Evolutionary conservation across 768 basidiomycete species (phyloP), one percentile per base, ranked within the genome.

Genomic region (Mrakia frigida): DNA sequence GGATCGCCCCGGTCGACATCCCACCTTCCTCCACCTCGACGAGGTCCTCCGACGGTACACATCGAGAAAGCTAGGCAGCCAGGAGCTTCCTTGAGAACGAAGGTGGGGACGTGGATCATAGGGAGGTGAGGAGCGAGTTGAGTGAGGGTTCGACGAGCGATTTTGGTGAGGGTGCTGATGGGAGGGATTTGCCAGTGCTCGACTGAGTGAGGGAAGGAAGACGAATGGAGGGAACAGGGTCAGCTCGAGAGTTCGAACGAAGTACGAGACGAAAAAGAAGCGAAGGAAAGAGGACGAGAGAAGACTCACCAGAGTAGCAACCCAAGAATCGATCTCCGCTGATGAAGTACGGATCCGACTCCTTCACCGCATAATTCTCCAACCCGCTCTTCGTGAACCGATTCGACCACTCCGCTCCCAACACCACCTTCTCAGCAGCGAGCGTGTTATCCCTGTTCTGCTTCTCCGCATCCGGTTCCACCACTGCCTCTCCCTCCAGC

Each of bases 41-140:
- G 73, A 35, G 76, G 79, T 3, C 80, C 81, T 18, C 84, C 84
- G 31, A 84, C 79, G 10, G 84, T 83, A 74, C 84, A 84, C 52
- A 84, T 82, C 16, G 84, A 82, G 74, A 85, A 85, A 9, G 83
- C 83, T 2, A 84, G 79, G 73, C 82, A 84, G 18, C 80, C 82
- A 9, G 83, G 81, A 2, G 82, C 80, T 46, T 83, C 80, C 70
- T 77, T 76, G 31, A 85, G 78, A 21, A 78, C 76, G 80, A 85
- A 85, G 1, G 84, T 84, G 14, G 85, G 84, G 37, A 79, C 73
- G 75, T 85, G 85, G 52, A 85, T 76, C 69, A 85, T 81, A 21
- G 83, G 82, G 28, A 85, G 81, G 75, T 85, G 85, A 25, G 81
- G 80, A 9, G 83, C 80, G 23, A 85, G 78, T n/a, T 81, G 80